Evolutionary conservation across 164 flowering plant species (phyloP).

Genomic region (Saururus chinensis): DNA sequence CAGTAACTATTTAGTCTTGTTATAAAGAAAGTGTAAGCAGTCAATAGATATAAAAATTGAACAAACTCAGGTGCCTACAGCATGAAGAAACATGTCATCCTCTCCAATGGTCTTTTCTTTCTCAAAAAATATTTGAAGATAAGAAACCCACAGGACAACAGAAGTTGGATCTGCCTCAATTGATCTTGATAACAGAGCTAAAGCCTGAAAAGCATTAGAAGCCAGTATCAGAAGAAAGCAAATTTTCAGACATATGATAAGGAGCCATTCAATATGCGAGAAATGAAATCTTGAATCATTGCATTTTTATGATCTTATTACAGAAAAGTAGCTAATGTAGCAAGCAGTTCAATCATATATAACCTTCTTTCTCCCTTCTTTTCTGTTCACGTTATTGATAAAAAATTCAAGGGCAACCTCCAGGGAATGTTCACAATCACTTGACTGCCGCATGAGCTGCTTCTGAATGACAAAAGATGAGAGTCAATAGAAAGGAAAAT

Average conservation of each 20-base stretch:
- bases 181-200: conserved; percentile 50
- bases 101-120: conserved; percentile 32
- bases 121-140: conserved; percentile 53
- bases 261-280: not conserved
- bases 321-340: not conserved
- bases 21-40: not conserved
- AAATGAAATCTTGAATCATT: not conserved
- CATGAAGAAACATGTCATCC: conserved; percentile 64
- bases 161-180: conserved; percentile 58
- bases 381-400: conserved; percentile 30
- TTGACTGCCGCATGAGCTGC: conserved; percentile 23
- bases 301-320: no score
- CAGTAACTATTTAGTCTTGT: not conserved
- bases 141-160: conserved; percentile 58
- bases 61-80: conserved; percentile 47
- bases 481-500: not conserved
- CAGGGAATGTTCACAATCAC: conserved; percentile 36
- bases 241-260: not conserved
- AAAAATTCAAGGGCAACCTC: conserved; percentile 58
- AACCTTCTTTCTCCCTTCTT: conserved; percentile 50
- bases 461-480: conserved; percentile 19
- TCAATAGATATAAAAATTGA: not conserved
- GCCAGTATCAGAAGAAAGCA: not conserved
- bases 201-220: conserved; percentile 45
- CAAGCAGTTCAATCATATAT: not conserved